A percentile compares a stretch with the other conserved stretches of the same genome.
Conservation (phyloP, 371 early-diverging fungal species). For the Homolaphlyctis polyrhiza region DNA sequence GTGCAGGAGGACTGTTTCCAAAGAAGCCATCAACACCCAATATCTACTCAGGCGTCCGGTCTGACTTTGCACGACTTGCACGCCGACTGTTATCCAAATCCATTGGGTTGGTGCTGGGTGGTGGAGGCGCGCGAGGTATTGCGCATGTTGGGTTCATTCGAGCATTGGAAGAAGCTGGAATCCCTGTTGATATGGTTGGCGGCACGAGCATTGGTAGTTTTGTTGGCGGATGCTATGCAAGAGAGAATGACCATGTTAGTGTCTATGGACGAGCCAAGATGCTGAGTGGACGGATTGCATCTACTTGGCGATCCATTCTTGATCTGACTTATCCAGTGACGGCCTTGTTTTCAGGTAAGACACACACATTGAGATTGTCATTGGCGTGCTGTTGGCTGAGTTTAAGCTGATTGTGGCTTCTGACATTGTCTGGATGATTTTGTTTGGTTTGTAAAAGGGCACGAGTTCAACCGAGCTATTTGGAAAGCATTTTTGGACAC, state of each 20-base stretch:
- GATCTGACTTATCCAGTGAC: slow-evolving; percentile 97
- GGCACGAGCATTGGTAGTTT: slow-evolving; percentile 98
- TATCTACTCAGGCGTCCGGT: slow-evolving; percentile 37
- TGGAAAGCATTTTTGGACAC: slow-evolving; percentile 88
- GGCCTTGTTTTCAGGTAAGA: slow-evolving; percentile 74
- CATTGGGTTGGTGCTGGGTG: slow-evolving; percentile 98
- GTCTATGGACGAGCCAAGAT: slow-evolving; percentile 82
- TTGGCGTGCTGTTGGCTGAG: background rate
- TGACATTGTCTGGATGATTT: slow-evolving; percentile 2
- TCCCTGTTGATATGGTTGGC: slow-evolving; percentile 98
- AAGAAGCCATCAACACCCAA: slow-evolving; percentile 13
- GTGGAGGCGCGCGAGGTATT: slow-evolving; percentile 98
- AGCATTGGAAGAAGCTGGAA: slow-evolving; percentile 97
- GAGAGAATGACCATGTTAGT: slow-evolving; percentile 80
- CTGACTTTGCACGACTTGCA: slow-evolving; percentile 77
- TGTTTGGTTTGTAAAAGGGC: slow-evolving; percentile 46
- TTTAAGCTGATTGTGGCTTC: background rate
- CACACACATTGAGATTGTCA: background rate
- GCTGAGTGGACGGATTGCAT: slow-evolving; percentile 77
- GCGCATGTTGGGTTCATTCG: slow-evolving; percentile 95
- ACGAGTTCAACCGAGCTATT: slow-evolving; percentile 92
- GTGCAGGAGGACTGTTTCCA: too few relatives aligned
- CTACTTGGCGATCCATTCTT: slow-evolving; percentile 83
- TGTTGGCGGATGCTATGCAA: slow-evolving; percentile 94
- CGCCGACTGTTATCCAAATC: slow-evolving; percentile 90